Evolutionary conservation across 164 flowering plant species (phyloP).

Genomic region (Sextonia rubra): DNA sequence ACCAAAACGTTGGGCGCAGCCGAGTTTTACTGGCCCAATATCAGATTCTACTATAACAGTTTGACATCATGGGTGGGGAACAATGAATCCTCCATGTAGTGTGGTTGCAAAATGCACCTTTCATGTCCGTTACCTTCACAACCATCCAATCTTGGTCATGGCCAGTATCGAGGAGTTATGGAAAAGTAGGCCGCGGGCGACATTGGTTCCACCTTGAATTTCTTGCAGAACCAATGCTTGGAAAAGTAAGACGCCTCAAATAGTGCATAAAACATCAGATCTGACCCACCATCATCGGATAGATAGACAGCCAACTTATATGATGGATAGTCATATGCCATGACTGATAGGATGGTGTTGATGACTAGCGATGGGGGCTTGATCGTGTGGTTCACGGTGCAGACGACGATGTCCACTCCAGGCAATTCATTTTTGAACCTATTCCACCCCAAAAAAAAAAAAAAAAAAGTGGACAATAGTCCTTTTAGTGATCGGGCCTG

Average conservation of each 20-base stretch:
- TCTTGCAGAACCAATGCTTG: slow-evolving; percentile 44
- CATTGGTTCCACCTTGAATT: slow-evolving; percentile 26
- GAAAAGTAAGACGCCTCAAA: slow-evolving; percentile 40
- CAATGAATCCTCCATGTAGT: too few relatives aligned
- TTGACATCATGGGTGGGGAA: too few relatives aligned
- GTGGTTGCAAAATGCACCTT: too few relatives aligned
- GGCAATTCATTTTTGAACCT: slow-evolving; percentile 28
- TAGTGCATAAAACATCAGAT: slow-evolving; percentile 38
- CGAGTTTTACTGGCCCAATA: background rate
- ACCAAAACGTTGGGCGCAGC: too few relatives aligned
- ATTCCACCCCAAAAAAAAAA: too few relatives aligned
- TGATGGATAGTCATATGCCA: slow-evolving; percentile 43
- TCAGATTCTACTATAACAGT: background rate
- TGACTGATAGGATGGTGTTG: slow-evolving; percentile 35
- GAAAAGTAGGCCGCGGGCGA: slow-evolving; percentile 36
- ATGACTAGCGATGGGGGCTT: slow-evolving; percentile 42
- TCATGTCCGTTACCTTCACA: background rate
- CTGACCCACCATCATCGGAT: slow-evolving; percentile 46
- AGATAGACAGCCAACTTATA: slow-evolving; percentile 37
- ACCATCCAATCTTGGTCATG: background rate
- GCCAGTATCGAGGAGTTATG: background rate
- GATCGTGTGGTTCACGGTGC: slow-evolving; percentile 41
- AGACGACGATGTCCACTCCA: slow-evolving; percentile 35
- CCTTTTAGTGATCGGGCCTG: too few relatives aligned
- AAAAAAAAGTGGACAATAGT: background rate